phyloP scores from a whole-genome alignment of 768 basidiomycete genomes.

The Kwoniella mangroviensis region DNA sequence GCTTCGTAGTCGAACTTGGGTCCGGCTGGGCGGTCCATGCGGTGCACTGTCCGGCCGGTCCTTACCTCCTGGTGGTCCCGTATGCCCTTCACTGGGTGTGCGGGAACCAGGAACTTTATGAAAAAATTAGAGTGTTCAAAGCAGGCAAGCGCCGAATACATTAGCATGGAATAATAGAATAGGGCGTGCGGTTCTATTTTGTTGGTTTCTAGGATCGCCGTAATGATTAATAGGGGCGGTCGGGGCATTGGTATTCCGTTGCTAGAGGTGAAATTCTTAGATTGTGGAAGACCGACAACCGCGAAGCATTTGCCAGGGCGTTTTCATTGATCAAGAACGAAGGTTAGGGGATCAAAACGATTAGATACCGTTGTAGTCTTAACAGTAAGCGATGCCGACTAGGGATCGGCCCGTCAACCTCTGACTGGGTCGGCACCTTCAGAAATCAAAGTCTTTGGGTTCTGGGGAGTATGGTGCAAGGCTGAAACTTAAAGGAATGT shows the following conservation, averaged over 20 bases:
- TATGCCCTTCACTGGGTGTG: conserved; percentile 71
- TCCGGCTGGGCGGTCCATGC: conserved; percentile 68
- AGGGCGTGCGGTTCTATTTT: conserved; percentile 81
- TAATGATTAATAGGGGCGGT: conserved; percentile 81
- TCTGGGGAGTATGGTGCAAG: no score
- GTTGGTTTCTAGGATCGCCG: conserved; percentile 80
- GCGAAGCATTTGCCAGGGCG: conserved; percentile 84
- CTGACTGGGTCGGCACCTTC: conserved; percentile 77
- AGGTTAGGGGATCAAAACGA: conserved; percentile 82
- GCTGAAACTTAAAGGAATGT: no score
- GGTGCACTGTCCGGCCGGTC: conserved; percentile 69
- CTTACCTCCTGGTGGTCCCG: conserved; percentile 74
- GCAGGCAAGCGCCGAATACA: conserved; percentile 76
- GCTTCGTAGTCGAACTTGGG: conserved; percentile 58
- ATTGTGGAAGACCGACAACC: conserved; percentile 78
- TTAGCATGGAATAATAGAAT: conserved; percentile 84
- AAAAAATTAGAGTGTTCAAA: conserved; percentile 84
- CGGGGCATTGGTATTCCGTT: conserved; percentile 79
- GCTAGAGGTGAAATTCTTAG: conserved; percentile 87
- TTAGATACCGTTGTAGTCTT: conserved; percentile 83
- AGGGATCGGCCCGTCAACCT: conserved; percentile 73
- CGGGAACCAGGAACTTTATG: conserved; percentile 80
- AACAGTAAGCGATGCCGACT: conserved; percentile 83
- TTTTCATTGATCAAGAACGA: conserved; percentile 85
- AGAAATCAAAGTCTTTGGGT: conserved; percentile 89